Base-by-base conservation (phyloP, 1,284 basidiomycete species). In the Ganoderma boninense region DNA sequence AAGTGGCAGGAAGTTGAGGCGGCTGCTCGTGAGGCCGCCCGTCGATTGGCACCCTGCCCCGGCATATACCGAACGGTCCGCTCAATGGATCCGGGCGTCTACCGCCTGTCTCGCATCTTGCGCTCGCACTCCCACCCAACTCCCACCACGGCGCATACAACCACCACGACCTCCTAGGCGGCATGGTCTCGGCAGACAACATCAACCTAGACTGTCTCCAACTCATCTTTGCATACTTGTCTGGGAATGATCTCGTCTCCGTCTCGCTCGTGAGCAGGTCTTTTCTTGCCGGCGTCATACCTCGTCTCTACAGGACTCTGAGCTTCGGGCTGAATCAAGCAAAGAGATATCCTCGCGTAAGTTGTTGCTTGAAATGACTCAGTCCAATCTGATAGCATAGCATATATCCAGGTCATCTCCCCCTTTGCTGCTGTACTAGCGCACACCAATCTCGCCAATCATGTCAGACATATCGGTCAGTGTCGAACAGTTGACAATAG, bases 171-270 rank as follows among this genome's bases (percentile, higher is more conserved):
- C 10, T 18, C 32, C 54, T 7, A 29, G 14, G 11, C 8, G n/a
- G 14, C 32, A 91, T 92, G 90, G 86, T 90, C 59, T 86, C 89
- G 59, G 89, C 88, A n/a, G 86, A 90, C 69, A 91, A 87, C 73
- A 81, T 92, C 54, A 89, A 93, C 72, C 83, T 88, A 26, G 92
- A 94, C 79, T 89, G 93, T 63, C 84, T 93, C 59, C 89, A 90
- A 72, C 81, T 89, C 18, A 87, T 93, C 14, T 90, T 91, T 71
- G 77, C 81, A 0, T 82, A 85, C 74, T 81, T 93, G 8, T 77
- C 82, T 63, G 84, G 84, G 4, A 80, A 85, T 35, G 90, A 92
- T 74, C 84, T 94, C 35, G 84, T 87, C 38, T 85, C 87, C 1
- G 82, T 89, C 26, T 86, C 89, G 0, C 86, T 89, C 43, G 91